Conservation (phyloP, 2,329 filamentous ascomycete genomes). For the Calonectria ilicicola region DNA sequence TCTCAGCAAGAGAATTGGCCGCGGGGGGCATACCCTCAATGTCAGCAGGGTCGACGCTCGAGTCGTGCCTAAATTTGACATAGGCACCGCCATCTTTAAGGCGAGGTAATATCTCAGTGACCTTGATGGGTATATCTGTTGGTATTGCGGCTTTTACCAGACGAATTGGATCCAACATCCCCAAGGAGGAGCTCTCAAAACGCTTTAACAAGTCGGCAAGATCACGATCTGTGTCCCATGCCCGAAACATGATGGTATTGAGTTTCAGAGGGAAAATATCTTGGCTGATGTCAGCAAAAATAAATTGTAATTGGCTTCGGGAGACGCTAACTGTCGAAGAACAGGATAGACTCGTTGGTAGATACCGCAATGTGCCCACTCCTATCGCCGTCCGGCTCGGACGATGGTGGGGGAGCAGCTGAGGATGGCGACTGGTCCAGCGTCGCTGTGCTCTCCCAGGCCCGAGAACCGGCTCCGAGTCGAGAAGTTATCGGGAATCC, state of each 20-base stretch:
- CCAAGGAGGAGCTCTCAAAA: constrained; percentile 64
- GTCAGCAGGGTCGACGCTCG: constrained; percentile 52
- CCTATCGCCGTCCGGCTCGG: constrained; percentile 66
- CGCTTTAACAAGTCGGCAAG: constrained; percentile 62
- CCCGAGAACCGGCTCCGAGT: constrained; percentile 24
- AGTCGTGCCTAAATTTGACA: constrained; percentile 79
- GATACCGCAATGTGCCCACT: constrained; percentile 85
- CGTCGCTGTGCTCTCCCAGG: constrained; percentile 41
- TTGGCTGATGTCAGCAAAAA: constrained; percentile 48
- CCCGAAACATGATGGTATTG: constrained; percentile 57
- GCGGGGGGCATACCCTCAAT: constrained; percentile 52
- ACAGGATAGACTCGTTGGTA: constrained; percentile 85
- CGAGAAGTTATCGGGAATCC: constrained; percentile 8
- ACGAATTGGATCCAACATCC: constrained; percentile 63
- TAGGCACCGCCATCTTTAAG: constrained; percentile 94
- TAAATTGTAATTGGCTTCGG: background rate
- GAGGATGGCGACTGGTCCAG: constrained; percentile 28
- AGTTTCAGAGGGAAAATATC: constrained; percentile 88
- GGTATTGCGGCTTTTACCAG: constrained; percentile 74
- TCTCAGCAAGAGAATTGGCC: background rate
- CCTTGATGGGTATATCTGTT: constrained; percentile 70
- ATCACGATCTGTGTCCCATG: constrained; percentile 63
- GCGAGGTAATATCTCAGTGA: constrained; percentile 85
- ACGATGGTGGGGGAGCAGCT: constrained; percentile 18
- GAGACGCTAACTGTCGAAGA: constrained; percentile 82